phyloP scores from a whole-genome alignment of 805 yeast species.

The Ogataea henricii region DNA sequence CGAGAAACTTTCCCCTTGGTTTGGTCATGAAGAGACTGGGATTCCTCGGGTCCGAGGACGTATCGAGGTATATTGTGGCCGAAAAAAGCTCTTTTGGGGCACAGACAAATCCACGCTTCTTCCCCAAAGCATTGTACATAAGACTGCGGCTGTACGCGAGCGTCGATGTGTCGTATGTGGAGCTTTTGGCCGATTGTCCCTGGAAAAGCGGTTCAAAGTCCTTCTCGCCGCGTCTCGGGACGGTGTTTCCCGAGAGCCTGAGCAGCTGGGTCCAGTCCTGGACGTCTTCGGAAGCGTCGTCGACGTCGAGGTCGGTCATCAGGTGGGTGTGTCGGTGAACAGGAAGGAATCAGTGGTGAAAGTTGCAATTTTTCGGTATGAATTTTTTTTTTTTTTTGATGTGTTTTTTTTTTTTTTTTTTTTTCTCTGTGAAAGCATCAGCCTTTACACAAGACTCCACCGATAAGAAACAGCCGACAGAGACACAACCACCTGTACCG shows the following conservation, averaged over 20 bases:
- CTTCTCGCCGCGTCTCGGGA: slow-evolving; percentile 81
- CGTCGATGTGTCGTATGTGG: slow-evolving; percentile 31
- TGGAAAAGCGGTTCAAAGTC: slow-evolving; percentile 66
- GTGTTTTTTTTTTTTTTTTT: not conserved
- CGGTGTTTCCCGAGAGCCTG: slow-evolving; percentile 24
- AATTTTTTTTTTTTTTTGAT: not conserved
- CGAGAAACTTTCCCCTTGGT: slow-evolving; percentile 72
- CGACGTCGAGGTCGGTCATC: slow-evolving; percentile 17
- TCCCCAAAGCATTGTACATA: slow-evolving; percentile 69
- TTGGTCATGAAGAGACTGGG: slow-evolving; percentile 35
- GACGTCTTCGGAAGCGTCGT: slow-evolving; percentile 45
- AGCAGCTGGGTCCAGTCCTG: slow-evolving; percentile 56
- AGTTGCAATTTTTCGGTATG: no score
- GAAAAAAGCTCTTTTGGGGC: slow-evolving; percentile 27
- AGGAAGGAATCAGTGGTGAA: no score
- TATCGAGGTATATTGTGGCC: slow-evolving; percentile 27
- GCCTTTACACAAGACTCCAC: no score
- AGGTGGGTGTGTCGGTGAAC: not conserved
- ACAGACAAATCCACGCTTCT: slow-evolving; percentile 46
- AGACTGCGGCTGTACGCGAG: slow-evolving; percentile 59
- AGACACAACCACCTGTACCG: no score
- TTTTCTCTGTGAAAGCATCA: no score
- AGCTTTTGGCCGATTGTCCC: slow-evolving; percentile 11
- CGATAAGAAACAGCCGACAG: no score
- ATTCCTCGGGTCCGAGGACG: not conserved